A percentile compares a stretch with the other conserved stretches of the same genome.
Conservation (phyloP, 768 basidiomycete genomes). For the Phlebiopsis flavidoalba region DNA sequence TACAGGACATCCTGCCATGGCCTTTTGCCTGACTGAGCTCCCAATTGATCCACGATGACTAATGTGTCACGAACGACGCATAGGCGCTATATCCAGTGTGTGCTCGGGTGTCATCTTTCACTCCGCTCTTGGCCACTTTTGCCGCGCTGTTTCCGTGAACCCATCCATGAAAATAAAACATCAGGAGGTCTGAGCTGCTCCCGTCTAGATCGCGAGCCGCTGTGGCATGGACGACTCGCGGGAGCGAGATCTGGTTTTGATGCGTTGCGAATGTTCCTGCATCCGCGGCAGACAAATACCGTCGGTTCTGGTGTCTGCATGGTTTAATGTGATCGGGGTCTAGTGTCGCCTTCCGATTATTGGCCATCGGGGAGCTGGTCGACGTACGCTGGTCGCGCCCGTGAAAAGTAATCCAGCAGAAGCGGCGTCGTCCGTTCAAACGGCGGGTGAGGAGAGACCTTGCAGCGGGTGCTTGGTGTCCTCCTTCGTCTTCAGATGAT, state of each 20-base stretch:
- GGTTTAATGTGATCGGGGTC: too few relatives aligned
- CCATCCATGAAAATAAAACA: conserved; percentile 29
- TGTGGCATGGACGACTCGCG: too few relatives aligned
- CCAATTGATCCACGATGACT: not conserved
- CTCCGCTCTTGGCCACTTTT: conserved; percentile 15
- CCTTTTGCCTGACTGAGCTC: not conserved
- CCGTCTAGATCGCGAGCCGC: not conserved
- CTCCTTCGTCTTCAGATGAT: not conserved
- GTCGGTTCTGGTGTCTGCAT: too few relatives aligned
- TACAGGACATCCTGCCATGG: not conserved
- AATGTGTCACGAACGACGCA: not conserved
- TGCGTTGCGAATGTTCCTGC: too few relatives aligned
- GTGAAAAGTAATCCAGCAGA: too few relatives aligned
- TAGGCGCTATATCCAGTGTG: not conserved
- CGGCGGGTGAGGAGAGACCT: not conserved
- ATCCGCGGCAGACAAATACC: too few relatives aligned
- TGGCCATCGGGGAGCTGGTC: too few relatives aligned
- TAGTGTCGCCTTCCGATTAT: too few relatives aligned
- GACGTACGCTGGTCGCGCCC: too few relatives aligned
- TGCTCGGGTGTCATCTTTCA: not conserved
- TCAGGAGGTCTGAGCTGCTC: conserved; percentile 27
- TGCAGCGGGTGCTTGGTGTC: not conserved
- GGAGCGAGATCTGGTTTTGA: too few relatives aligned
- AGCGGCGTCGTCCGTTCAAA: not conserved
- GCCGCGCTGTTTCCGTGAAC: conserved; percentile 33